Conservation (phyloP, 2,329 filamentous ascomycete species). For the Ascochyta rabiei region DNA sequence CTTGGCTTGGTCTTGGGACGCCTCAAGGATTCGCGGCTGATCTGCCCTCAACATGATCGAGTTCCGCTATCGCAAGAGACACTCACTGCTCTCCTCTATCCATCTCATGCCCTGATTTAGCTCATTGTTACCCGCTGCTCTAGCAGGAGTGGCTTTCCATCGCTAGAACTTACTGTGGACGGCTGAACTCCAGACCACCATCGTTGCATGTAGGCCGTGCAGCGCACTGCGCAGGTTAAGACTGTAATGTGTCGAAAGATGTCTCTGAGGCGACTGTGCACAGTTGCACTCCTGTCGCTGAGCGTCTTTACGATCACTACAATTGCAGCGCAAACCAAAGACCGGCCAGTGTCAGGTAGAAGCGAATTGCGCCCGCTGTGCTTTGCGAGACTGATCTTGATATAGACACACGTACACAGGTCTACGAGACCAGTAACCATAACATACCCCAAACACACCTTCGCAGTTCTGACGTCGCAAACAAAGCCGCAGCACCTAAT, state of each 20-base stretch:
- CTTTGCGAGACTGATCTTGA: conserved; percentile 5
- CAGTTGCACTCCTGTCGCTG: conserved; percentile 8
- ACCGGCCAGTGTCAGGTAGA: conserved; percentile 14
- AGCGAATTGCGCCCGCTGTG: neutral
- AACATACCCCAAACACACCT: conserved; percentile 13
- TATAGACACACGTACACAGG: conserved; percentile 6
- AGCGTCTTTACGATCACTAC: conserved; percentile 9
- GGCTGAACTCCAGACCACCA: neutral
- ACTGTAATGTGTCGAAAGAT: conserved; percentile 10
- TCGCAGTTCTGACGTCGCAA: neutral
- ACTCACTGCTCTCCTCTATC: conserved; percentile 6
- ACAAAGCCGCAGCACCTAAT: neutral
- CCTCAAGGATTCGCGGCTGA: conserved; percentile 21
- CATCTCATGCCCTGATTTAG: conserved; percentile 13
- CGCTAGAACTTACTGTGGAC: neutral
- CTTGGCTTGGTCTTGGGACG: conserved; percentile 24
- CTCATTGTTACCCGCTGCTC: conserved; percentile 18
- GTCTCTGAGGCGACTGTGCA: conserved; percentile 5
- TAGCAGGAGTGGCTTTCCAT: conserved; percentile 13
- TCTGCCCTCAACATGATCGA: conserved; percentile 17
- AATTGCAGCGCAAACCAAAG: conserved; percentile 5
- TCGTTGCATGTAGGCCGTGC: neutral
- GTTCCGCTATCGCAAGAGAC: conserved; percentile 2
- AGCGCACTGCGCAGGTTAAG: neutral
- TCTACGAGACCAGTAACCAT: conserved; percentile 24